These are phyloP conservation scores for Zygotorulaspora sp. DNA, from an alignment of 805 yeast species.

Conservation along the genomic window DNA sequence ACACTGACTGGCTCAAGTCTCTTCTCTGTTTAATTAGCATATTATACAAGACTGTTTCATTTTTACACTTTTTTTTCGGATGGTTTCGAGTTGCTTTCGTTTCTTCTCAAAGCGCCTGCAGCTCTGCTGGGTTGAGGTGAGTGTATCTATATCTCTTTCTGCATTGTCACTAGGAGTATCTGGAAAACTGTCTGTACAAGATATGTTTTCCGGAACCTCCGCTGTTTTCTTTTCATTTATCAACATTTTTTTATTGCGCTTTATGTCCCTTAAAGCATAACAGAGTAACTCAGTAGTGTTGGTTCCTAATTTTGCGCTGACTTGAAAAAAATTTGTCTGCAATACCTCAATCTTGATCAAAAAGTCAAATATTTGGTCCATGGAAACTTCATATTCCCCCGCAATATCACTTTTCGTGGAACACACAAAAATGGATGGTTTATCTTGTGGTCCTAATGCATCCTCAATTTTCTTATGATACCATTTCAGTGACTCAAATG, in stretches of 20 bases:
- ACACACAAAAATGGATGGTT: constrained; percentile 24
- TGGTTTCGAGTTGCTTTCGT: too few species aligned
- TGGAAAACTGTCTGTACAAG: background rate
- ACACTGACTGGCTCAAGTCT: too few species aligned
- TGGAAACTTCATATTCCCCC: constrained; percentile 11
- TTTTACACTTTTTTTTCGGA: too few species aligned
- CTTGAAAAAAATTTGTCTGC: constrained; percentile 19
- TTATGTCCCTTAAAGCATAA: constrained; percentile 13
- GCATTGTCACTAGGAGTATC: too few species aligned
- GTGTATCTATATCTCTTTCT: background rate
- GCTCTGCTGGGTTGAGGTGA: too few species aligned
- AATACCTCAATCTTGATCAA: constrained; percentile 19
- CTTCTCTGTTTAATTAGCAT: too few species aligned
- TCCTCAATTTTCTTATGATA: constrained; percentile 21
- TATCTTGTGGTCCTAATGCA: constrained; percentile 14
- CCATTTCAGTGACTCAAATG: constrained; percentile 20
- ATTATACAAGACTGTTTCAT: too few species aligned
- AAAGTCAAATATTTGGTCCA: constrained; percentile 14
- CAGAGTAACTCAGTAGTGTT: constrained; percentile 19
- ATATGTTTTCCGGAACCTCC: background rate
- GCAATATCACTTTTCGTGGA: constrained; percentile 22
- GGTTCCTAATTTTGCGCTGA: constrained; percentile 22
- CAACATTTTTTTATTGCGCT: constrained; percentile 5
- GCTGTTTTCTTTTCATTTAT: background rate
- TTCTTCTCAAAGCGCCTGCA: too few species aligned